Percentiles rank a stretch among this genome's conserved stretches.
These are phyloP conservation scores for Leishmania martiniquensis DNA, from an alignment of 208 protist genomes.

Conservation along the genomic window DNA sequence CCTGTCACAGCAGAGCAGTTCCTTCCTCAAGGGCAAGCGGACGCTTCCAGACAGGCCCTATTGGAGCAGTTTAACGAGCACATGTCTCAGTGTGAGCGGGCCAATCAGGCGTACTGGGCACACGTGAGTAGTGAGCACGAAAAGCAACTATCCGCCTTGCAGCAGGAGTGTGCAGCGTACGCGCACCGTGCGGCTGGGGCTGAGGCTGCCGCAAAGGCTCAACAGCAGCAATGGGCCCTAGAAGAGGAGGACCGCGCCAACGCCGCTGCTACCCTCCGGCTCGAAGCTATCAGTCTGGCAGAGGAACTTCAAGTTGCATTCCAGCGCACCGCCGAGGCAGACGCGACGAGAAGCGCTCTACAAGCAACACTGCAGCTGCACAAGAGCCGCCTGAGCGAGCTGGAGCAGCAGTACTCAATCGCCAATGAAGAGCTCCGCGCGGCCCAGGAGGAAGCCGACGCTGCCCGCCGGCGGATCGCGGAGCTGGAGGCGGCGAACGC, in stretches of 20 bases:
- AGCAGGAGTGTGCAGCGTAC: constrained; percentile 18
- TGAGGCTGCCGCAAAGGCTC: constrained; percentile 4
- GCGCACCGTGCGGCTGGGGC: neutral
- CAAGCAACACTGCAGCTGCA: neutral
- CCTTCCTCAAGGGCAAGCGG: constrained; percentile 29
- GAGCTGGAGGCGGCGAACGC: constrained; percentile 10
- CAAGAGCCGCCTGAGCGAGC: neutral
- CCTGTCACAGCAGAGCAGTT: neutral
- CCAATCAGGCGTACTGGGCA: constrained; percentile 44
- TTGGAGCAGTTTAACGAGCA: constrained; percentile 56
- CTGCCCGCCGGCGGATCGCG: constrained; percentile 11
- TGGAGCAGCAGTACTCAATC: neutral
- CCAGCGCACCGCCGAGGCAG: neutral
- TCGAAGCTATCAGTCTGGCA: neutral
- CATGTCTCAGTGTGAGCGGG: constrained; percentile 50
- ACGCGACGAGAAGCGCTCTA: neutral
- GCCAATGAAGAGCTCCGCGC: too few species aligned
- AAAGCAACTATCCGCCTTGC: constrained; percentile 20
- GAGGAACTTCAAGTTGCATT: neutral
- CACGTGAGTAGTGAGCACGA: constrained; percentile 28
- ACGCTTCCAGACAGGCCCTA: constrained; percentile 21
- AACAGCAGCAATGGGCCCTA: neutral
- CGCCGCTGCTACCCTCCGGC: neutral
- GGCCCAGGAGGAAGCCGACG: too few species aligned
- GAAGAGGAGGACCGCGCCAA: neutral